These are phyloP conservation scores for Elsinoe batatas DNA, from an alignment of 2,329 filamentous ascomycete species.

Conservation along the genomic window DNA sequence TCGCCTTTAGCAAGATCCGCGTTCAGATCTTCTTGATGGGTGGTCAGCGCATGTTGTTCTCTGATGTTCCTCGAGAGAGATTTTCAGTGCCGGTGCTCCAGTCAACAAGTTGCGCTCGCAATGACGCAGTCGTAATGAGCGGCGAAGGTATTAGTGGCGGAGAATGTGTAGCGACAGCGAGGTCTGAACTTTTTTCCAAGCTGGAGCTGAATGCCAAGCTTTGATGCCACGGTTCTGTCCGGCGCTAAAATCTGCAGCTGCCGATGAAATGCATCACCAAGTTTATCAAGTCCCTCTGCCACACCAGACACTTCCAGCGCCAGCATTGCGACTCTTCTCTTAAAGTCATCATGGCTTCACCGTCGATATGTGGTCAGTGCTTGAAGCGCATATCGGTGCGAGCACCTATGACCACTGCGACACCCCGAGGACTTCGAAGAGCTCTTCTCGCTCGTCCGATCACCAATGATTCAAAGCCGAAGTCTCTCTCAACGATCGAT, in stretches of 20 bases:
- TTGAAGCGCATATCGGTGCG: background rate
- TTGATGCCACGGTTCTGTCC: background rate
- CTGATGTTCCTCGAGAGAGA: too few relatives aligned
- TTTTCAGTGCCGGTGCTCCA: too few relatives aligned
- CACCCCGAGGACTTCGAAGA: background rate
- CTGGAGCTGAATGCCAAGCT: background rate
- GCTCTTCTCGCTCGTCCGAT: background rate
- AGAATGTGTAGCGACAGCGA: background rate
- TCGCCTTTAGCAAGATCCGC: background rate
- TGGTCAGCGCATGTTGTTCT: background rate
- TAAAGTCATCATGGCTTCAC: slow-evolving; percentile 67
- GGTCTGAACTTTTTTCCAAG: slow-evolving; percentile 6
- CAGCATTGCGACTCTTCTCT: slow-evolving; percentile 75
- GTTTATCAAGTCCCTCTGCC: slow-evolving; percentile 91
- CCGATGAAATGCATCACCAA: slow-evolving; percentile 46
- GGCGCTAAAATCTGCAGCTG: slow-evolving; percentile 12
- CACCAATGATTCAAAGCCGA: background rate
- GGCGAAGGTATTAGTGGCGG: background rate
- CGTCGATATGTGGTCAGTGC: slow-evolving; percentile 2
- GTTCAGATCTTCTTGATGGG: background rate
- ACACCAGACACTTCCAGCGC: slow-evolving; percentile 76
- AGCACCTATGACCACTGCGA: background rate
- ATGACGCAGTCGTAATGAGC: too few relatives aligned
- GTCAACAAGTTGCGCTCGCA: too few relatives aligned
- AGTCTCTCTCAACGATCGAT: background rate